Conservation (phyloP, 1,284 basidiomycete genomes). For the Serendipita sp. region DNA sequence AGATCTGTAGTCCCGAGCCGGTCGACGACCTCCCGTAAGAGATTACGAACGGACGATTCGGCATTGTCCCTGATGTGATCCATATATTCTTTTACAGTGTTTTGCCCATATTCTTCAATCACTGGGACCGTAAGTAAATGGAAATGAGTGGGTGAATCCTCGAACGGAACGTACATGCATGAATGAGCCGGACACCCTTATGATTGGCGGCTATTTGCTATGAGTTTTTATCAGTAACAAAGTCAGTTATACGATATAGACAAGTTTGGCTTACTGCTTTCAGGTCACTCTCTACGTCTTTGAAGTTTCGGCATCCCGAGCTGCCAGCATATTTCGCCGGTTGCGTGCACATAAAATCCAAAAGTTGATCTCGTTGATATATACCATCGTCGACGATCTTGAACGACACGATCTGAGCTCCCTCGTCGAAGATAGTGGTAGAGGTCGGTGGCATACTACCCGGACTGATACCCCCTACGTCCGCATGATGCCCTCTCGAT, state of each 20-base stretch:
- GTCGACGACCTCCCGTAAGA: constrained; percentile 66
- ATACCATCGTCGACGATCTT: constrained; percentile 78
- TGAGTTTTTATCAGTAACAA: background rate
- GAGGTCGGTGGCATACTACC: constrained; percentile 81
- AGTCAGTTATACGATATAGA: constrained; percentile 9
- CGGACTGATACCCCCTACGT: constrained; percentile 62
- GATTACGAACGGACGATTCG: constrained; percentile 73
- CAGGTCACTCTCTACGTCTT: constrained; percentile 83
- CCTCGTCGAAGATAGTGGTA: constrained; percentile 84
- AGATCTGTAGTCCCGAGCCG: constrained; percentile 52
- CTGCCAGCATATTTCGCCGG: constrained; percentile 76
- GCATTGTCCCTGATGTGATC: constrained; percentile 81
- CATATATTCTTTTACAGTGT: constrained; percentile 89
- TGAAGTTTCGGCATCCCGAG: constrained; percentile 69
- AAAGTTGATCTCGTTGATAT: constrained; percentile 64
- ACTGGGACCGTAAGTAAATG: constrained; percentile 29
- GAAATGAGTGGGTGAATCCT: constrained; percentile 12
- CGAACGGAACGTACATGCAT: constrained; percentile 37
- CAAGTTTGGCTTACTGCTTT: constrained; percentile 51
- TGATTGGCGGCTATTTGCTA: constrained; percentile 93
- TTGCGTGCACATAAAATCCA: constrained; percentile 72
- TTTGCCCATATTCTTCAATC: constrained; percentile 74
- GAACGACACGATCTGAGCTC: constrained; percentile 83
- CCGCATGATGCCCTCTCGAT: constrained; percentile 79
- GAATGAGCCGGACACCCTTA: constrained; percentile 77